Base-by-base conservation (phyloP, 2,329 filamentous ascomycete species). In the Curvularia lunata region DNA sequence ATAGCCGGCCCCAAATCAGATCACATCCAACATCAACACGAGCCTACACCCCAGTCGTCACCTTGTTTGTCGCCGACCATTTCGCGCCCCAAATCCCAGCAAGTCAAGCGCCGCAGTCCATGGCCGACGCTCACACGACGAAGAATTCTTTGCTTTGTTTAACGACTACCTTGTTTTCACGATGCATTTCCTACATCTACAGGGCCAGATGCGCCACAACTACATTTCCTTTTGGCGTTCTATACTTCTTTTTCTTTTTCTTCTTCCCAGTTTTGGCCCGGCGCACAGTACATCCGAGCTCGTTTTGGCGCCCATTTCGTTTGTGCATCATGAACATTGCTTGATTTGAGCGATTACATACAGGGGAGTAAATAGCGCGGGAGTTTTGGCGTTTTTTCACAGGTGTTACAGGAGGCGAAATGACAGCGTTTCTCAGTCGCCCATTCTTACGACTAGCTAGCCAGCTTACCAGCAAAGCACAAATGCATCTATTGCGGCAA, bases 121-220 rank as follows among this genome's bases (percentile, higher is more conserved):
- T 58, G 56, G 56, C 52, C 55, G 9, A 28, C 45, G 12, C 7
- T 58, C 27, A 55, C 52, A 28, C 52, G 52, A 48, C 45, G 52
- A 27, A 55, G 56, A 28, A 58, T 58, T 23, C 56, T 58, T 42
- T 58, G 56, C 56, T 58, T 47, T n/a, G 52, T 58, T 38, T 58
- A 27, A 55, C 28, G 38, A 41, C 34, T 16, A 32, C 25, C 28
- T 34, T 40, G 23, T 34, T 27, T 27, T 6, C 47, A 28, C 16
- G 21, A 49, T 38, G 19, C 16, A n/a, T 46, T 38, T 46, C 38
- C 28, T 45, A 19, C 23, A 5, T 34, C 21, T 46, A 9, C n/a
- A 34, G n/a, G 42, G 19, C 18, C 6, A 10, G 7, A 21, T 9
- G 12, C 18, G 18, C 19, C 25, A 48, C 27, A 18, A 28, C 42